phyloP scores from a whole-genome alignment of 2,329 filamentous ascomycete species.

The Talaromyces sp. region DNA sequence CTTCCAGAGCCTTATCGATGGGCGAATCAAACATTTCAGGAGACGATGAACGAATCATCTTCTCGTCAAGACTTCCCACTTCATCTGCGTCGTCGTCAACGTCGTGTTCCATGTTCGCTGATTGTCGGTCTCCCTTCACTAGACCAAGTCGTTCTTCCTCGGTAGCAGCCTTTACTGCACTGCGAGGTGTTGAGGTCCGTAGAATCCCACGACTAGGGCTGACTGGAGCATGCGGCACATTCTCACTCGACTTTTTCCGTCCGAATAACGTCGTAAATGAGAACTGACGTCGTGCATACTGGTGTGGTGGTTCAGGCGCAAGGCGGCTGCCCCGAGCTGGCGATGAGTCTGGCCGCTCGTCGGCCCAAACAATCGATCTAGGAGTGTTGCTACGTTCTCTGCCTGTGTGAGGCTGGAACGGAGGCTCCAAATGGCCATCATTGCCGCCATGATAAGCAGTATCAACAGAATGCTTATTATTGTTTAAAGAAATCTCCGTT shows the following conservation, averaged over 20 bases:
- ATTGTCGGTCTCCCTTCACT: constrained; percentile 66
- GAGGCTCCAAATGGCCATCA: constrained; percentile 25
- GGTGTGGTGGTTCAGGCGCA: constrained; percentile 38
- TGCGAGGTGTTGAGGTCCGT: constrained; percentile 39
- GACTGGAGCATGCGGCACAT: constrained; percentile 21
- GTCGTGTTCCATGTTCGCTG: constrained; percentile 8
- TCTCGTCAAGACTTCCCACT: constrained; percentile 22
- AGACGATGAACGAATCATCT: constrained; percentile 28
- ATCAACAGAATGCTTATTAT: constrained; percentile 46
- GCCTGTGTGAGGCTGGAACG: constrained; percentile 19
- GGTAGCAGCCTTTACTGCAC: constrained; percentile 54
- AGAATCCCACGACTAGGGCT: constrained; percentile 37
- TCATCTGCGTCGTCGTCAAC: constrained; percentile 24
- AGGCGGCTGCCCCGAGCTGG: constrained; percentile 19
- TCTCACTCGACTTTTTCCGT: constrained; percentile 38
- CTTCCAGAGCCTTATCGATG: constrained; percentile 22
- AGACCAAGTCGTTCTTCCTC: constrained; percentile 82
- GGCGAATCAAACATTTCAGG: constrained; percentile 21
- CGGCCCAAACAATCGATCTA: constrained; percentile 36
- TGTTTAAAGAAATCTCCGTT: constrained; percentile 54
- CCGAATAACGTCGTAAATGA: constrained; percentile 85
- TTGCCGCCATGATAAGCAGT: constrained; percentile 33
- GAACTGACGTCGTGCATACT: constrained; percentile 71
- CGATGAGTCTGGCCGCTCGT: constrained; percentile 27
- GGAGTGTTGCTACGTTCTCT: constrained; percentile 38